phyloP scores from a whole-genome alignment of 805 yeast species.

The Tetrapisispora phaffii region DNA sequence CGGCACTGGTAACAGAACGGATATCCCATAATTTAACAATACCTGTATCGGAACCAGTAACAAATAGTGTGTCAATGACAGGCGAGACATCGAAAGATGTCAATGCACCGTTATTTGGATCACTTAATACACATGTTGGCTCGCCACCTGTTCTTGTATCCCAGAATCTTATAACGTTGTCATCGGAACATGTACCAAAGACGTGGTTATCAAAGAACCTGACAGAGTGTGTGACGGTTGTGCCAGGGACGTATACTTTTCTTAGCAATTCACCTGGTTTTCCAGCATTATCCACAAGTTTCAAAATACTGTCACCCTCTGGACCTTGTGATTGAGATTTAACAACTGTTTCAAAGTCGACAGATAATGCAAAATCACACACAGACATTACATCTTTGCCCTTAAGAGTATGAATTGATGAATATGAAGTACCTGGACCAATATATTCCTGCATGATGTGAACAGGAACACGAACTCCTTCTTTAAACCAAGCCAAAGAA shows the following conservation, averaged over 20 bases:
- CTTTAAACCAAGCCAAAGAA: slow-evolving; percentile 28
- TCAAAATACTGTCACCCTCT: slow-evolving; percentile 24
- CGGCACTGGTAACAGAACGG: slow-evolving; percentile 22
- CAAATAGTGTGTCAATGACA: slow-evolving; percentile 21
- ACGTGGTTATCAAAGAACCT: slow-evolving; percentile 26
- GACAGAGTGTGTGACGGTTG: slow-evolving; percentile 25
- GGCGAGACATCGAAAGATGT: slow-evolving; percentile 24
- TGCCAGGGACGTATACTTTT: slow-evolving; percentile 23
- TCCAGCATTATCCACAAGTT: slow-evolving; percentile 26
- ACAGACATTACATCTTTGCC: slow-evolving; percentile 16
- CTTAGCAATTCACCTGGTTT: slow-evolving; percentile 24
- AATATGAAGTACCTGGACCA: slow-evolving; percentile 26
- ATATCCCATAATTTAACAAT: slow-evolving; percentile 29
- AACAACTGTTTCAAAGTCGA: slow-evolving; percentile 20
- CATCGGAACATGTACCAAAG: slow-evolving; percentile 28
- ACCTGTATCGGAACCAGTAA: slow-evolving; percentile 27
- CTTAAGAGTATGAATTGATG: slow-evolving; percentile 23
- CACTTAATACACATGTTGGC: slow-evolving; percentile 19
- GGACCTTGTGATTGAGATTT: slow-evolving; percentile 24
- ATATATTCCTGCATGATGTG: slow-evolving; percentile 26
- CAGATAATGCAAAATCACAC: slow-evolving; percentile 25
- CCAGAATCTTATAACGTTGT: slow-evolving; percentile 26
- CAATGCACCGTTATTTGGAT: slow-evolving; percentile 23
- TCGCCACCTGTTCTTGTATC: slow-evolving; percentile 23
- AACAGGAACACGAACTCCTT: slow-evolving; percentile 24